These are phyloP conservation scores for Datisca glomerata DNA, from an alignment of 306 rosid genomes.

Conservation along the genomic window DNA sequence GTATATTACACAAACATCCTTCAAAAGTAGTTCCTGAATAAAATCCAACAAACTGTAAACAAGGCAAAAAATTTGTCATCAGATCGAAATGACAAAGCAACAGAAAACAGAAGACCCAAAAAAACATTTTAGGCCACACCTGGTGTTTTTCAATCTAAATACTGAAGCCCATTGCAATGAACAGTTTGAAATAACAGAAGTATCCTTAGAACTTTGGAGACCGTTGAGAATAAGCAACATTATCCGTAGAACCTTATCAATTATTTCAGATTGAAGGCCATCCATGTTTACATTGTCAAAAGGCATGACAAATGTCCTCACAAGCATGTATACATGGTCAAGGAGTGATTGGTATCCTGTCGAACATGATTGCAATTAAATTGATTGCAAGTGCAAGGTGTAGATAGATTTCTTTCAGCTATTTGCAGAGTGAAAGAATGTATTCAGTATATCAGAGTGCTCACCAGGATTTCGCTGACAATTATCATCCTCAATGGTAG, in stretches of 20 bases:
- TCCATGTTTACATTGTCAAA: slow-evolving; percentile 22
- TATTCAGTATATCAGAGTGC: slow-evolving; percentile 16
- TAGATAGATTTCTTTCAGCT: neutral
- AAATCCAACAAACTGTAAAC: slow-evolving; percentile 59
- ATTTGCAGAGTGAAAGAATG: slow-evolving; percentile 12
- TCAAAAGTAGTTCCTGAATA: slow-evolving; percentile 38
- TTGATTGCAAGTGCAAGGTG: neutral
- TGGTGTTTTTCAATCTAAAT: slow-evolving; percentile 35
- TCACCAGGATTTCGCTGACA: slow-evolving; percentile 58
- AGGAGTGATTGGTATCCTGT: slow-evolving; percentile 59
- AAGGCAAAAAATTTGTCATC: slow-evolving; percentile 22
- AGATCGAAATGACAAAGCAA: neutral
- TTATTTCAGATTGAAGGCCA: slow-evolving; percentile 27
- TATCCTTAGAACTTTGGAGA: slow-evolving; percentile 27
- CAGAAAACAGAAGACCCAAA: neutral
- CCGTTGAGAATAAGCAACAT: slow-evolving; percentile 61
- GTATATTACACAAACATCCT: slow-evolving; percentile 31
- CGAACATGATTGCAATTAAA: slow-evolving; percentile 13
- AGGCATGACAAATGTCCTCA: slow-evolving; percentile 33
- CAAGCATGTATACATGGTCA: slow-evolving; percentile 32
- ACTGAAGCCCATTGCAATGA: slow-evolving; percentile 68
- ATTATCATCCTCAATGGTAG: slow-evolving; percentile 36
- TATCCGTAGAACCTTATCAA: slow-evolving; percentile 46
- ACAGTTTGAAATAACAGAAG: slow-evolving; percentile 41
- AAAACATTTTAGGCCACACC: slow-evolving; percentile 33